Conservation (phyloP, 495 filamentous ascomycete species). For the Oidiodendron maius region DNA sequence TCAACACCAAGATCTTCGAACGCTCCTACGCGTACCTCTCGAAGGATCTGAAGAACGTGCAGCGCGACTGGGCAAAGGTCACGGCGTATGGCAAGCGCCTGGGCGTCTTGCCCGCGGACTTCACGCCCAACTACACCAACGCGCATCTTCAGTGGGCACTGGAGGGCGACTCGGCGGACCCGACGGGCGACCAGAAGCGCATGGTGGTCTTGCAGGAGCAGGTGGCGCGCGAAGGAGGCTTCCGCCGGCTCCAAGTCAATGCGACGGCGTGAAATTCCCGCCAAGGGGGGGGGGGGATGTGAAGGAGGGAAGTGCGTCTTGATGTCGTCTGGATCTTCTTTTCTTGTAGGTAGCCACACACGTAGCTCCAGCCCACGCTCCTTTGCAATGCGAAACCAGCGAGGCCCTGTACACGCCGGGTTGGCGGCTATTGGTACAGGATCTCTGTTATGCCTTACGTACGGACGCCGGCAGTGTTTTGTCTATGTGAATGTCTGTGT, state of each 20-base stretch:
- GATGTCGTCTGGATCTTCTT: too few relatives aligned
- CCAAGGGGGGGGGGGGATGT: too few relatives aligned
- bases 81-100: conserved; percentile 63
- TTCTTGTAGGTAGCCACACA: too few relatives aligned
- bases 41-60: conserved; percentile 63
- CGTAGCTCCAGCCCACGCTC: too few relatives aligned
- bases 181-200: conserved; percentile 59
- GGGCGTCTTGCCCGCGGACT: conserved; percentile 48
- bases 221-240: conserved; percentile 45
- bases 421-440: too few relatives aligned
- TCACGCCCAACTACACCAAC: conserved; percentile 65
- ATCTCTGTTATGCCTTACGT: too few relatives aligned
- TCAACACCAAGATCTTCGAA: conserved; percentile 70
- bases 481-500: too few relatives aligned
- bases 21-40: conserved; percentile 67
- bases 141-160: conserved; percentile 55
- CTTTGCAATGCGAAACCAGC: too few relatives aligned
- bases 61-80: conserved; percentile 64
- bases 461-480: too few relatives aligned
- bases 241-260: conserved; percentile 29
- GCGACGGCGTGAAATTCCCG: too few relatives aligned
- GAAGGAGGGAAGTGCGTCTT: too few relatives aligned
- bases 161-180: conserved; percentile 53
- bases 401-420: too few relatives aligned
- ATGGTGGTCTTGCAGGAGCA: conserved; percentile 56